Evolutionary conservation across 2,329 filamentous ascomycete species (phyloP).

Genomic region (Scytalidium sp.): DNA sequence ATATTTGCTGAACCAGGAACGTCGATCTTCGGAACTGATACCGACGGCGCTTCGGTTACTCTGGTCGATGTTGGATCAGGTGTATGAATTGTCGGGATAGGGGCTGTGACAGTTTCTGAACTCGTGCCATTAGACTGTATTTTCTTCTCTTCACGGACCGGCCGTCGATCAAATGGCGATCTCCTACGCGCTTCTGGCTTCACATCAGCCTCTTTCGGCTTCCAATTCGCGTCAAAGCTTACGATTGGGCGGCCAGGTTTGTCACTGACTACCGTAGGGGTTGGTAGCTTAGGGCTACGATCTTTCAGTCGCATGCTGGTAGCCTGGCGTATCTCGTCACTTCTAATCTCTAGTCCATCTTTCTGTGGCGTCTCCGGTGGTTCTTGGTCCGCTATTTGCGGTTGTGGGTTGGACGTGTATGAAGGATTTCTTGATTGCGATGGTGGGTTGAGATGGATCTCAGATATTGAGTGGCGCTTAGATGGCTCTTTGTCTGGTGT

Average conservation of each 20-base stretch:
- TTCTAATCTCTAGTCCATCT: conserved; percentile 77
- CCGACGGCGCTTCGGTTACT: conserved; percentile 33
- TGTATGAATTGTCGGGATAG: conserved; percentile 35
- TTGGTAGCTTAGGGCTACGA: conserved; percentile 81
- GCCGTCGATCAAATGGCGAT: conserved; percentile 23
- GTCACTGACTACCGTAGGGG: conserved; percentile 87
- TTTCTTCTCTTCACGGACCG: conserved; percentile 20
- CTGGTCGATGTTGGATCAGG: conserved; percentile 41
- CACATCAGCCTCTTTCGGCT: conserved; percentile 62
- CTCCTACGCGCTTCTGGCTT: conserved; percentile 50
- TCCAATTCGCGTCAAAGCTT: conserved; percentile 89
- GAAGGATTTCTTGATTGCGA: conserved; percentile 77
- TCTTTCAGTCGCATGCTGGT: conserved; percentile 88
- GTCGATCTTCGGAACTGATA: conserved; percentile 50
- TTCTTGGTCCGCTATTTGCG: conserved; percentile 20
- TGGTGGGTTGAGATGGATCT: conserved; percentile 83
- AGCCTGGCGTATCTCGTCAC: conserved; percentile 84
- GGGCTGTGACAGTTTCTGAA: conserved; percentile 22
- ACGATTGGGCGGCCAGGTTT: conserved; percentile 90
- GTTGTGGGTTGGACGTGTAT: conserved; percentile 65
- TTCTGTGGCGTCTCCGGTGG: conserved; percentile 39
- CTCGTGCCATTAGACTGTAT: conserved; percentile 20
- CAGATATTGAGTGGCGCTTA: conserved; percentile 46
- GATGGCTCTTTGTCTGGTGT: conserved; percentile 40
- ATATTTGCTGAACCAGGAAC: conserved; percentile 35